These are phyloP conservation scores for Penicillium sp. DNA, from an alignment of 2,329 filamentous ascomycete genomes.

Conservation along the genomic window DNA sequence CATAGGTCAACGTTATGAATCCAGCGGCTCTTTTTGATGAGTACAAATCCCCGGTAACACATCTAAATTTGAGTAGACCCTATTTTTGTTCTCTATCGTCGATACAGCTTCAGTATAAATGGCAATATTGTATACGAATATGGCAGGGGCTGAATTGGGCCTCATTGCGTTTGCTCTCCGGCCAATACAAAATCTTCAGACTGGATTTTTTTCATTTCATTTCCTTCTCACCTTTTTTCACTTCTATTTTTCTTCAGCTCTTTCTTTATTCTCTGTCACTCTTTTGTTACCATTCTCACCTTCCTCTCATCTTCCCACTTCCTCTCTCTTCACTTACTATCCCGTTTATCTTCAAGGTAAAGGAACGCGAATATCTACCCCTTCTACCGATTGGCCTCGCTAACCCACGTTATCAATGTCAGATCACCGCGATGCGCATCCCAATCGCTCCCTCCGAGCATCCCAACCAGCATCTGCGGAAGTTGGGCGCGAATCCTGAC, in stretches of 20 bases:
- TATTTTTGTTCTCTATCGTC: neutral
- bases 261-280: neutral
- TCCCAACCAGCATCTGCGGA: neutral
- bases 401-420: neutral
- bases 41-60: neutral
- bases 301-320: neutral
- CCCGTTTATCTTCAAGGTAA: too few species aligned
- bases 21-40: neutral
- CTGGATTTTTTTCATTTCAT: neutral
- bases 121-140: neutral
- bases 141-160: neutral
- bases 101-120: too few species aligned
- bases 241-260: neutral
- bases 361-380: too few species aligned
- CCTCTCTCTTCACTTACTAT: too few species aligned
- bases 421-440: neutral
- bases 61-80: neutral
- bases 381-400: neutral
- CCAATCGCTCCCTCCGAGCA: neutral
- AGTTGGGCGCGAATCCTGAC: neutral
- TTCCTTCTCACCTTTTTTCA: too few species aligned
- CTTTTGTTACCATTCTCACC: neutral
- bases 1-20: neutral
- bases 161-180: neutral
- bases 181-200: neutral